A percentile compares a stretch with the other conserved stretches of the same genome.
These are phyloP conservation scores for Stevia rebaudiana DNA, from an alignment of 140 eudicot species.

Conservation along the genomic window DNA sequence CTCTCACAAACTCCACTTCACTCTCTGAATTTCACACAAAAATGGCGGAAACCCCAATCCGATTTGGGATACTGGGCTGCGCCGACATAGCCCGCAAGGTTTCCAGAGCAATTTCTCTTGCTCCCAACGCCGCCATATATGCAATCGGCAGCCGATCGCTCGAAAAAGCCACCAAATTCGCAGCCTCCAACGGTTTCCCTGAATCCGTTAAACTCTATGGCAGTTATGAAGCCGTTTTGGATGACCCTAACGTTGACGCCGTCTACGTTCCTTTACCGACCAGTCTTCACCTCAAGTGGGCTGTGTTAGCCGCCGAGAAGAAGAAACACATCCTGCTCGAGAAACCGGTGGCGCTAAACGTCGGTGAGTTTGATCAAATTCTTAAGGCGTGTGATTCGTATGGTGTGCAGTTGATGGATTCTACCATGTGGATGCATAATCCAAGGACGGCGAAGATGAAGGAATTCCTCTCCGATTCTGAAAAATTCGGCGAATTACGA, in stretches of 20 bases:
- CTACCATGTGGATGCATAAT: conserved; percentile 87
- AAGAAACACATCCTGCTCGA: conserved; percentile 72
- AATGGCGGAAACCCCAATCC: conserved; percentile 47
- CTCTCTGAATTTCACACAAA: not conserved
- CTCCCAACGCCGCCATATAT: conserved; percentile 51
- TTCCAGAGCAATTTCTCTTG: conserved; percentile 52
- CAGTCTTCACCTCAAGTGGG: conserved; percentile 59
- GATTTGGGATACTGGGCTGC: conserved; percentile 76
- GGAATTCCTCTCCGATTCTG: conserved; percentile 40
- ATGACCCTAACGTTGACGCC: conserved; percentile 65
- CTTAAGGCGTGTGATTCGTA: conserved; percentile 48
- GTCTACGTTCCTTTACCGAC: conserved; percentile 73
- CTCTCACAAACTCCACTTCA: conserved; percentile 4
- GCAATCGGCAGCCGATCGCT: conserved; percentile 74
- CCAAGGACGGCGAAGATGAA: conserved; percentile 57
- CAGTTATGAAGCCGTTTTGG: conserved; percentile 54
- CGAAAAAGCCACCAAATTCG: conserved; percentile 51
- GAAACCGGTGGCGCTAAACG: conserved; percentile 67
- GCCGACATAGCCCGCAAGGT: conserved; percentile 69
- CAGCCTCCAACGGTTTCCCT: conserved; percentile 49
- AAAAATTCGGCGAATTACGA: conserved; percentile 46
- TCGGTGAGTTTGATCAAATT: conserved; percentile 42
- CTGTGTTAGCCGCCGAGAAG: conserved; percentile 58
- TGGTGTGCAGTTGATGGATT: conserved; percentile 82
- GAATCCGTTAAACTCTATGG: conserved; percentile 49